phyloP scores from a whole-genome alignment of 352 stramenopile species.

The Phytophthora rubi region DNA sequence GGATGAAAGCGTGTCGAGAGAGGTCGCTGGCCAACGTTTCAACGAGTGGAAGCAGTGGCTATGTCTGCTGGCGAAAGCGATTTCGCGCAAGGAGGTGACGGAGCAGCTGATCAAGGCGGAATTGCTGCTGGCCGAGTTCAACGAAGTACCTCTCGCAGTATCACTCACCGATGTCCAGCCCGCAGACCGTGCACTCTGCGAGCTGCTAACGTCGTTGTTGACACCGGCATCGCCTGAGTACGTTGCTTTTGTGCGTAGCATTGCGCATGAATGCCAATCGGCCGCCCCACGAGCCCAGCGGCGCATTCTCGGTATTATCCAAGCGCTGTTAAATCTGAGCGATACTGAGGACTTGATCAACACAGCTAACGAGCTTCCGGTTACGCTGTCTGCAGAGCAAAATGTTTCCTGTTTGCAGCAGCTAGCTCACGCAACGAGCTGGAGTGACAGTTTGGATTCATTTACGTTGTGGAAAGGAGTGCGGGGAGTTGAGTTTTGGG shows the following conservation, averaged over 20 bases:
- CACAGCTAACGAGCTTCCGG: constrained; percentile 11
- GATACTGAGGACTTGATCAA: constrained; percentile 23
- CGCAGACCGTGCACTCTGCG: constrained; percentile 42
- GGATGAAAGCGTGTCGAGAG: constrained; percentile 12
- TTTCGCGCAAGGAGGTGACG: constrained; percentile 61
- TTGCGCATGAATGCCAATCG: constrained; percentile 42
- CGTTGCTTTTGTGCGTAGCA: constrained; percentile 49
- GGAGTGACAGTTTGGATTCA: constrained; percentile 39
- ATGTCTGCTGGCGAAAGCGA: constrained; percentile 43
- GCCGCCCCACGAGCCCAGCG: constrained; percentile 36
- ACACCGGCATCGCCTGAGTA: constrained; percentile 53
- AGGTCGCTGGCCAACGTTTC: constrained; percentile 29
- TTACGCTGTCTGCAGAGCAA: constrained; percentile 30
- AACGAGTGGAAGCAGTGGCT: constrained; percentile 63
- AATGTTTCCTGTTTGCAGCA: constrained; percentile 36
- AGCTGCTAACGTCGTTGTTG: constrained; percentile 53
- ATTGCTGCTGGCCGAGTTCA: constrained; percentile 49
- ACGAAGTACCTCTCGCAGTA: constrained; percentile 23
- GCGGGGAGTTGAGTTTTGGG: constrained; percentile 63
- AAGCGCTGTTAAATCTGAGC: constrained; percentile 44
- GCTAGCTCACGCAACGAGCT: constrained; percentile 37
- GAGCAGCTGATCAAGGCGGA: constrained; percentile 64
- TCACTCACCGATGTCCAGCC: constrained; percentile 17
- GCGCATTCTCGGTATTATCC: constrained; percentile 48
- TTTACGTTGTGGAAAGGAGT: constrained; percentile 62